phyloP scores from a whole-genome alignment of 2,329 filamentous ascomycete genomes.

The Davidsoniella australis region DNA sequence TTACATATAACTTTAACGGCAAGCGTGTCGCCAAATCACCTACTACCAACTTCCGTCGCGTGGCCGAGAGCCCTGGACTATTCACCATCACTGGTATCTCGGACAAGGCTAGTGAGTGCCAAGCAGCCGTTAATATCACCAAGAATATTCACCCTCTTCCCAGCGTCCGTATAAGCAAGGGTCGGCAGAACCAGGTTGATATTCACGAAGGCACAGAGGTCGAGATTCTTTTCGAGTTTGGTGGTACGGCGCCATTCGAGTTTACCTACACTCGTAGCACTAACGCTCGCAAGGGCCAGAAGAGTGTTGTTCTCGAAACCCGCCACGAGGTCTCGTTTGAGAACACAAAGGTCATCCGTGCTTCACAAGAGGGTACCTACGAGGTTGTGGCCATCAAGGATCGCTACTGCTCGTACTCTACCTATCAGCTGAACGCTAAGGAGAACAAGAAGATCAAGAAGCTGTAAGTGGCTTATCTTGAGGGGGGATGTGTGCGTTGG shows the following conservation, averaged over 20 bases:
- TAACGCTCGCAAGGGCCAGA: conserved; percentile 65
- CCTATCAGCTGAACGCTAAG: conserved; percentile 38
- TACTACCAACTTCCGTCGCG: conserved; percentile 75
- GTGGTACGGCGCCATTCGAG: conserved; percentile 88
- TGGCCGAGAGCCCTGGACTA: conserved; percentile 77
- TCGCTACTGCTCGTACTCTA: conserved; percentile 76
- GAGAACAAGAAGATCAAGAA: conserved; percentile 22
- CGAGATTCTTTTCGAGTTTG: conserved; percentile 88
- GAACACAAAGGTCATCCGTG: conserved; percentile 62
- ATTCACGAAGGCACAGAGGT: conserved; percentile 95
- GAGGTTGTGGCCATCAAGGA: conserved; percentile 96
- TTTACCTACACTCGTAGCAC: conserved; percentile 91
- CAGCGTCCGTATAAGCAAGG: conserved; percentile 76
- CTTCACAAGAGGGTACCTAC: conserved; percentile 89
- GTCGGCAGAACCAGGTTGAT: conserved; percentile 63
- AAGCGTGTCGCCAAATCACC: conserved; percentile 62
- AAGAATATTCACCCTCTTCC: conserved; percentile 86
- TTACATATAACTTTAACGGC: conserved; percentile 79
- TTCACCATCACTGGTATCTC: conserved; percentile 77
- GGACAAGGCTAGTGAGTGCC: conserved; percentile 79
- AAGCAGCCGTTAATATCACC: conserved; percentile 57
- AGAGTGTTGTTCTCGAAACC: conserved; percentile 71
- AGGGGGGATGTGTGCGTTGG: background rate
- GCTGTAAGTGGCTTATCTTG: background rate
- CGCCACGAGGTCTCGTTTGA: conserved; percentile 74